Evolutionary conservation across 2,329 filamentous ascomycete species (phyloP).

Genomic region (Talaromyces marneffei): DNA sequence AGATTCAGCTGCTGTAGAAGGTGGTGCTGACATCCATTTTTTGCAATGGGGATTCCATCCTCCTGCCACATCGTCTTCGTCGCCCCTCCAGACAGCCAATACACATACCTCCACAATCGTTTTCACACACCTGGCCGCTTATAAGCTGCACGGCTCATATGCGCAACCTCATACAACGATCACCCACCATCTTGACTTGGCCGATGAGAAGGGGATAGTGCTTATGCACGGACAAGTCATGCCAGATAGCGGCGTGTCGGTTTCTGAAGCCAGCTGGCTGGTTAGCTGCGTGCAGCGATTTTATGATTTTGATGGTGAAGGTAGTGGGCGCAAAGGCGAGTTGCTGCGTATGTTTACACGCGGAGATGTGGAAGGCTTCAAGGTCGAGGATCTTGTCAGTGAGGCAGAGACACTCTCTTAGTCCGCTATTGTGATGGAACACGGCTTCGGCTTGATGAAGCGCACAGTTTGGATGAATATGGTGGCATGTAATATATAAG

Average conservation of each 20-base stretch:
- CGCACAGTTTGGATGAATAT: background rate
- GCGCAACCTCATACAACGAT: slow-evolving; percentile 89
- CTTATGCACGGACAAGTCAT: slow-evolving; percentile 79
- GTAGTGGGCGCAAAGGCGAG: slow-evolving; percentile 56
- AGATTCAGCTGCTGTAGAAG: slow-evolving; percentile 23
- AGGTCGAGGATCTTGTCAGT: slow-evolving; percentile 75
- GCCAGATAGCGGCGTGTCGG: slow-evolving; percentile 66
- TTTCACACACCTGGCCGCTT: slow-evolving; percentile 91
- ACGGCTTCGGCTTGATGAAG: background rate
- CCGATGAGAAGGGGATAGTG: slow-evolving; percentile 67
- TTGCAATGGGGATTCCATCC: slow-evolving; percentile 92
- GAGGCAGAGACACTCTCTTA: slow-evolving; percentile 72
- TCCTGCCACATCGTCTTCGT: slow-evolving; percentile 33
- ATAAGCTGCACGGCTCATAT: slow-evolving; percentile 83
- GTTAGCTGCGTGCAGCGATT: slow-evolving; percentile 92
- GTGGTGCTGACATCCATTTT: slow-evolving; percentile 87
- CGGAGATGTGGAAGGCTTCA: slow-evolving; percentile 69
- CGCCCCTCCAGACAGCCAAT: slow-evolving; percentile 36
- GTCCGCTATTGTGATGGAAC: background rate
- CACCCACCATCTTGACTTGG: slow-evolving; percentile 82
- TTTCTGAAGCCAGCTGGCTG: slow-evolving; percentile 82
- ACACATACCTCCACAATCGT: slow-evolving; percentile 67
- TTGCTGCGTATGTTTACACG: slow-evolving; percentile 75
- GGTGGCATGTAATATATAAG: background rate
- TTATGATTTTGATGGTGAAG: slow-evolving; percentile 60